A percentile compares a stretch with the other conserved stretches of the same genome.
Conservation (phyloP, 345 rosid genomes). For the Murraya paniculata region DNA sequence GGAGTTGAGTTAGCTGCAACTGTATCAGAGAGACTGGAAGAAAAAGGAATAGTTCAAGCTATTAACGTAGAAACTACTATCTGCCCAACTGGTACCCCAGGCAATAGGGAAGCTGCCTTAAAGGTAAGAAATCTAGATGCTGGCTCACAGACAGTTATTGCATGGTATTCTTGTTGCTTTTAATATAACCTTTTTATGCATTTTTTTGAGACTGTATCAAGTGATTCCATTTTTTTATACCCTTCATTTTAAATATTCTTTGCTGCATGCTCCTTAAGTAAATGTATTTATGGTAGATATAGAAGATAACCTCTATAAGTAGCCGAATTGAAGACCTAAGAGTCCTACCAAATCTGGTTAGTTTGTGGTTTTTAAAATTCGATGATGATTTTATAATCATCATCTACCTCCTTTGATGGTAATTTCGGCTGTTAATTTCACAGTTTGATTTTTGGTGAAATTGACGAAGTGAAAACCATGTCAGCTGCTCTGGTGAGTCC, state of each 20-base stretch:
- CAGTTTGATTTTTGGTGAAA: neutral
- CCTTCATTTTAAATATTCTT: neutral
- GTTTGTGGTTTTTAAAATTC: neutral
- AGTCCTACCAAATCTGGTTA: neutral
- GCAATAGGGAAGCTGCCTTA: constrained; percentile 85
- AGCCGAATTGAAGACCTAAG: neutral
- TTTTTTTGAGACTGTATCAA: neutral
- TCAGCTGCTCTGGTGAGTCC: neutral
- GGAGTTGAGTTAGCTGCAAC: constrained; percentile 99
- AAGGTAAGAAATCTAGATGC: constrained; percentile 46
- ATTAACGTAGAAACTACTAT: constrained; percentile 71
- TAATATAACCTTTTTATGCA: neutral
- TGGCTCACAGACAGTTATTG: neutral
- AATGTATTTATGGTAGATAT: neutral
- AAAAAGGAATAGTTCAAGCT: constrained; percentile 72
- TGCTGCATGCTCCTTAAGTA: neutral
- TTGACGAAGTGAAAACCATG: neutral
- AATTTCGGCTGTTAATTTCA: neutral
- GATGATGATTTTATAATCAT: neutral
- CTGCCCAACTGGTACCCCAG: constrained; percentile 78
- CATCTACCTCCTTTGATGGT: neutral
- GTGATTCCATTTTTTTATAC: neutral
- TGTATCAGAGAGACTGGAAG: constrained; percentile 78
- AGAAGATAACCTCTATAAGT: neutral
- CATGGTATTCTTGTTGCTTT: neutral